Conservation (phyloP, 495 filamentous ascomycete species). For the Gamarada debralockiae region DNA sequence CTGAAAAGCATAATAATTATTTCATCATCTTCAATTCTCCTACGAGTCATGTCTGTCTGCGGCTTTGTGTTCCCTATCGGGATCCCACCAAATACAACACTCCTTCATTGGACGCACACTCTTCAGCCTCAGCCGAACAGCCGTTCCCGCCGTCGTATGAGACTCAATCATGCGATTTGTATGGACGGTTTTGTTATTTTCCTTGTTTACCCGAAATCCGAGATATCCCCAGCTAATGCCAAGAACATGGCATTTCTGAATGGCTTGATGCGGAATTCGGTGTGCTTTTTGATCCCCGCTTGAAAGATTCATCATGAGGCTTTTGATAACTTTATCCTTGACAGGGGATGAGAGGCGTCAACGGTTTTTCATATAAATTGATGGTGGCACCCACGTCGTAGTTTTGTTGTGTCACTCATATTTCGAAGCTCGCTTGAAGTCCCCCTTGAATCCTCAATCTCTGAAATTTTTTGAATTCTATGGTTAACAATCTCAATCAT, state of each 20-base stretch:
- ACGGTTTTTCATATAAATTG: conserved; percentile 7
- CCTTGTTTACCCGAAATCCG: conserved; percentile 1
- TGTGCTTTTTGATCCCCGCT: not conserved
- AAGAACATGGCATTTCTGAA: conserved; percentile 6
- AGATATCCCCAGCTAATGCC: conserved; percentile 17
- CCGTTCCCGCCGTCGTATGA: not conserved
- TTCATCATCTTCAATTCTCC: too few relatives aligned
- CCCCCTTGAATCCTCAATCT: not conserved
- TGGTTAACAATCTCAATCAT: not conserved
- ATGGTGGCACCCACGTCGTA: not conserved
- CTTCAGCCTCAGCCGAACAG: conserved; percentile 6
- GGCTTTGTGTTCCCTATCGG: not conserved
- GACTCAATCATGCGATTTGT: not conserved
- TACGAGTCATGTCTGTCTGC: too few relatives aligned
- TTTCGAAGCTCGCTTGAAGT: not conserved
- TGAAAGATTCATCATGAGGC: not conserved
- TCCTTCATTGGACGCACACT: not conserved
- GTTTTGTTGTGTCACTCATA: not conserved
- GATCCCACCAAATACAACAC: not conserved
- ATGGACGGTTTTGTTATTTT: not conserved
- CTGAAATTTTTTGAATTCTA: not conserved
- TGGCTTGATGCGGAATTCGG: not conserved
- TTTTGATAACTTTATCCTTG: conserved; percentile 13
- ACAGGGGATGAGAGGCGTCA: not conserved
- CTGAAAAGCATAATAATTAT: too few relatives aligned